phyloP scores from a whole-genome alignment of 495 filamentous ascomycete species.

The Aspergillus sclerotiicarbonarius region DNA sequence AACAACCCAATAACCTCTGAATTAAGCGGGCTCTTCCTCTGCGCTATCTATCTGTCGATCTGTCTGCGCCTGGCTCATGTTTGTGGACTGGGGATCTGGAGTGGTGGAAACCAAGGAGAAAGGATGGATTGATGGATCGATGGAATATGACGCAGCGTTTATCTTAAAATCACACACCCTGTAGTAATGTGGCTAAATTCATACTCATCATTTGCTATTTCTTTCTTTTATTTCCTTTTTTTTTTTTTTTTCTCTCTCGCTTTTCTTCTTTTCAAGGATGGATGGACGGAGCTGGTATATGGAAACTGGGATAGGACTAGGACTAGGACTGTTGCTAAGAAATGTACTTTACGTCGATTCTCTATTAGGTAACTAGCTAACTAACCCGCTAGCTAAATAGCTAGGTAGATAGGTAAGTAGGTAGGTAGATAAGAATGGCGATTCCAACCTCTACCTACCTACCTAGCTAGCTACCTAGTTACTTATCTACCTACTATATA shows the following conservation, averaged over 20 bases:
- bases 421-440: too few relatives aligned
- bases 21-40: neutral
- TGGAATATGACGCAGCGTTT: neutral
- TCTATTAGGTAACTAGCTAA: too few relatives aligned
- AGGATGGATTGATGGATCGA: neutral
- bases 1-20: neutral
- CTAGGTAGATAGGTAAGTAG: neutral
- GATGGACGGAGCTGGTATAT: neutral
- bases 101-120: neutral
- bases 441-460: too few relatives aligned
- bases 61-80: neutral
- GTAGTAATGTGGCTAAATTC: constrained; percentile 1
- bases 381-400: too few relatives aligned
- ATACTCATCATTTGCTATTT: neutral
- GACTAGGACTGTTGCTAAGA: too few relatives aligned
- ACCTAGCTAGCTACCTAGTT: too few relatives aligned
- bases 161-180: neutral
- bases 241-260: neutral
- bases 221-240: neutral
- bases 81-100: neutral
- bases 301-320: too few relatives aligned
- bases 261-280: neutral
- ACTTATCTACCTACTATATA: neutral
- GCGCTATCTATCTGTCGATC: neutral
- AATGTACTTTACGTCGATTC: too few relatives aligned